phyloP scores from a whole-genome alignment of 495 filamentous ascomycete genomes.

The Aspergillus steynii region DNA sequence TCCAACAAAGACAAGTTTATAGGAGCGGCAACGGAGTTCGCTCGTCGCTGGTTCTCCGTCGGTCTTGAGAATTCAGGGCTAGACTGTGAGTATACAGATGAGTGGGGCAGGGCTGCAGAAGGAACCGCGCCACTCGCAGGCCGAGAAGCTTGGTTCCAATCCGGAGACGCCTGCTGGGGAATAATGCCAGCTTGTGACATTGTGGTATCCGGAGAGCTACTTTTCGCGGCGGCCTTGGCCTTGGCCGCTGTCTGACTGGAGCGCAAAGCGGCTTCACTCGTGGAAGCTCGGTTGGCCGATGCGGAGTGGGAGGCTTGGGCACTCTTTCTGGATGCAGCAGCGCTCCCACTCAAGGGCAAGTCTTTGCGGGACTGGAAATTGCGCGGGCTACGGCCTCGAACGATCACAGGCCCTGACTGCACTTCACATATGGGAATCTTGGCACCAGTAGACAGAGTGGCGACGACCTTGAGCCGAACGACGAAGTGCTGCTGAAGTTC shows the following conservation, averaged over 20 bases:
- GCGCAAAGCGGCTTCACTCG: constrained; percentile 45
- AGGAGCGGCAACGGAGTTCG: constrained; percentile 46
- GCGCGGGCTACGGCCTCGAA: constrained; percentile 73
- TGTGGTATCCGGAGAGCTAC: constrained; percentile 42
- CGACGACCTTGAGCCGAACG: constrained; percentile 70
- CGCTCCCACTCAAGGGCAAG: constrained; percentile 69
- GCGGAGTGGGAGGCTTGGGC: constrained; percentile 36
- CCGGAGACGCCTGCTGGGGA: constrained; percentile 36
- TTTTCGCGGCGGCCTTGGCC: constrained; percentile 48
- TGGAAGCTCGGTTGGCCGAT: constrained; percentile 47
- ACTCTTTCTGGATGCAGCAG: constrained; percentile 63
- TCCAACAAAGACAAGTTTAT: constrained; percentile 76
- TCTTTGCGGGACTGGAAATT: constrained; percentile 81
- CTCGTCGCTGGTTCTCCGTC: constrained; percentile 31
- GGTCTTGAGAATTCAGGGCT: constrained; percentile 52
- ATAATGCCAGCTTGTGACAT: constrained; percentile 37
- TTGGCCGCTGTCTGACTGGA: constrained; percentile 54
- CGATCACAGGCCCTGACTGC: constrained; percentile 73
- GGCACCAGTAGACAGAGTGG: constrained; percentile 66
- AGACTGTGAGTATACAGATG: constrained; percentile 53
- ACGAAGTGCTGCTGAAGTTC: constrained; percentile 84
- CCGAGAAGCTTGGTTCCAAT: constrained; percentile 43
- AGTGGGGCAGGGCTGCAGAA: constrained; percentile 33
- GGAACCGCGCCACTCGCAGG: constrained; percentile 27
- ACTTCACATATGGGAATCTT: constrained; percentile 70